These are phyloP conservation scores for Tulasnella sp. DNA, from an alignment of 768 basidiomycete species.

Conservation along the genomic window DNA sequence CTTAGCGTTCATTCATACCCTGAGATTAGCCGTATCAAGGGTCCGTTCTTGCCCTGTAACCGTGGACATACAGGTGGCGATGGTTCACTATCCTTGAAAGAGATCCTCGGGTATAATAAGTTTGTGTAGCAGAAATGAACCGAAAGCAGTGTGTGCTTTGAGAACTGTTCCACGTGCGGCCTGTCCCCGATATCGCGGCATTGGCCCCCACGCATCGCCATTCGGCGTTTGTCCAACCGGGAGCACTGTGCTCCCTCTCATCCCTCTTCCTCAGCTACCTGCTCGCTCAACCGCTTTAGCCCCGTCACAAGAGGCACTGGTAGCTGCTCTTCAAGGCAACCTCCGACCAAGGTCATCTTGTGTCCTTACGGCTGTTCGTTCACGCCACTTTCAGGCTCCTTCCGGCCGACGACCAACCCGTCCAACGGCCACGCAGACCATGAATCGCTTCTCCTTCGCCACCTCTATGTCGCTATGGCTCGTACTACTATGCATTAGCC, in stretches of 20 bases:
- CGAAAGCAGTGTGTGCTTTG: background rate
- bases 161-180: background rate
- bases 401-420: background rate
- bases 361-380: background rate
- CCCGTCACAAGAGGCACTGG: background rate
- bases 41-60: too few species aligned
- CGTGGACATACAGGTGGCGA: too few species aligned
- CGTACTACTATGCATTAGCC: background rate
- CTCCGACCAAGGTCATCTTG: background rate
- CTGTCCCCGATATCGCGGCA: background rate
- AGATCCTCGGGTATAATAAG: too few species aligned
- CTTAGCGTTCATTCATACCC: too few species aligned
- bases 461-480: background rate
- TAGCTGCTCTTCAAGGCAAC: background rate
- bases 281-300: background rate
- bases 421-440: background rate
- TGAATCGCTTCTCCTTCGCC: background rate
- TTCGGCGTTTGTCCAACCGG: background rate
- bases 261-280: background rate
- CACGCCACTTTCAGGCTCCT: background rate
- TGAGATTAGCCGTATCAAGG: too few species aligned
- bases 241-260: background rate
- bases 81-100: too few species aligned
- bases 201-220: background rate
- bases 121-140: background rate